A percentile compares a stretch with the other conserved stretches of the same genome.
Evolutionary conservation across 768 basidiomycete genomes (phyloP).

Genomic region (Boletellus ananiceps): DNA sequence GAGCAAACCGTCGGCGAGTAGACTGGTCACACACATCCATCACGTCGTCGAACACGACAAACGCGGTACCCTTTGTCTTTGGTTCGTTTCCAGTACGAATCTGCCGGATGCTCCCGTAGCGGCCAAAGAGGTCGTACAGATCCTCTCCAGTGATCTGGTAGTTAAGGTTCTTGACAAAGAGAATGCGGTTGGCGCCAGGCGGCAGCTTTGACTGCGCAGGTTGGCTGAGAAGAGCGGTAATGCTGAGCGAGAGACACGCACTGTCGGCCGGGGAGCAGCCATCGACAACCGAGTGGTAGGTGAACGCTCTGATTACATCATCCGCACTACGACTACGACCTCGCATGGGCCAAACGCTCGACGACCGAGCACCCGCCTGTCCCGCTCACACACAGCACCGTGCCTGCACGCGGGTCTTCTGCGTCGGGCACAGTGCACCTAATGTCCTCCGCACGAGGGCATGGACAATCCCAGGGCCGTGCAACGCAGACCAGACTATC

Average conservation of each 20-base stretch:
- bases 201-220: conserved; percentile 71
- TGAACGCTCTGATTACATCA: conserved; percentile 18
- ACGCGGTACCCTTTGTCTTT: conserved; percentile 94
- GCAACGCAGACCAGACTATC: conserved; percentile 62
- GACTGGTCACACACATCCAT: conserved; percentile 68
- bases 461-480: conserved; percentile 62
- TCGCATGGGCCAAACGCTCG: conserved; percentile 39
- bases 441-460: conserved; percentile 70
- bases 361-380: conserved; percentile 57
- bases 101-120: conserved; percentile 95
- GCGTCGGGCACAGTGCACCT: conserved; percentile 71
- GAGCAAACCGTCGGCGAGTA: background rate
- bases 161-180: conserved; percentile 91
- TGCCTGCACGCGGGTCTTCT: conserved; percentile 45
- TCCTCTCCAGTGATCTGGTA: conserved; percentile 93
- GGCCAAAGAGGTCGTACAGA: conserved; percentile 94
- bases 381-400: conserved; percentile 70
- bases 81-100: conserved; percentile 88
- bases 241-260: conserved; percentile 23
- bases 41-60: conserved; percentile 93
- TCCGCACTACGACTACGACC: conserved; percentile 5
- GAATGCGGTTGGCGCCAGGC: conserved; percentile 85
- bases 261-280: conserved; percentile 69
- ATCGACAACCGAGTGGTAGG: conserved; percentile 33
- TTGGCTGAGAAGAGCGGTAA: conserved; percentile 1